Evolutionary conservation across 1,284 basidiomycete species (phyloP).

Genomic region (Cryptococcus sp.): DNA sequence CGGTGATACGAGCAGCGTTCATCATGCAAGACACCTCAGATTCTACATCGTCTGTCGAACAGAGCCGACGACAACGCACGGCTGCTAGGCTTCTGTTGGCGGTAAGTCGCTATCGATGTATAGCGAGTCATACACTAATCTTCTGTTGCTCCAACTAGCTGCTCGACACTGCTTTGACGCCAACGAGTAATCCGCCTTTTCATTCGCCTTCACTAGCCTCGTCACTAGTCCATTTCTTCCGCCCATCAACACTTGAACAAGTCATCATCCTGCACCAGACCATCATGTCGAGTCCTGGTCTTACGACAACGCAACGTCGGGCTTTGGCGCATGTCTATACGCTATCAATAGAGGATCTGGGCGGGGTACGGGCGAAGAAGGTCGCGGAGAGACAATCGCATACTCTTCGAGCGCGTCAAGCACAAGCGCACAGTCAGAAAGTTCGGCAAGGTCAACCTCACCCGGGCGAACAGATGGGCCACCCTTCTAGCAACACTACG

Average conservation of each 20-base stretch:
- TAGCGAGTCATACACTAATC: no score
- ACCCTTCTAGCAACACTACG: no score
- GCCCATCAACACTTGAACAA: constrained; percentile 7
- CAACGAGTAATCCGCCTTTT: constrained; percentile 16
- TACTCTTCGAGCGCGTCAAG: no score
- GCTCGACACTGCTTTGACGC: constrained; percentile 13
- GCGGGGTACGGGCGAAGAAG: constrained; percentile 21
- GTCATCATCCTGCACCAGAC: constrained; percentile 1
- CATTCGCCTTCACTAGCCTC: constrained; percentile 24
- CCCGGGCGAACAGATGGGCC: no score
- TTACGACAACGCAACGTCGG: neutral
- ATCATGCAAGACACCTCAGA: no score
- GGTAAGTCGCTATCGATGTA: neutral
- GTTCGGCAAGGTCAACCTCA: no score
- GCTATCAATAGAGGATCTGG: constrained; percentile 33
- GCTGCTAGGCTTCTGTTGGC: neutral
- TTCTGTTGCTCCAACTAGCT: constrained; percentile 14
- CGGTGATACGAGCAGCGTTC: constrained; percentile 19
- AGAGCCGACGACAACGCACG: neutral
- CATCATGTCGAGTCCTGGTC: neutral
- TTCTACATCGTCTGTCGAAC: neutral
- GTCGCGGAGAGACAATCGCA: neutral
- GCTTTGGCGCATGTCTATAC: constrained; percentile 19
- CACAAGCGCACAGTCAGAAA: no score
- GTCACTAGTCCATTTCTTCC: constrained; percentile 23